These are phyloP conservation scores for Dendrobium chrysotoxum DNA, from an alignment of 106 monocot species.

Conservation along the genomic window DNA sequence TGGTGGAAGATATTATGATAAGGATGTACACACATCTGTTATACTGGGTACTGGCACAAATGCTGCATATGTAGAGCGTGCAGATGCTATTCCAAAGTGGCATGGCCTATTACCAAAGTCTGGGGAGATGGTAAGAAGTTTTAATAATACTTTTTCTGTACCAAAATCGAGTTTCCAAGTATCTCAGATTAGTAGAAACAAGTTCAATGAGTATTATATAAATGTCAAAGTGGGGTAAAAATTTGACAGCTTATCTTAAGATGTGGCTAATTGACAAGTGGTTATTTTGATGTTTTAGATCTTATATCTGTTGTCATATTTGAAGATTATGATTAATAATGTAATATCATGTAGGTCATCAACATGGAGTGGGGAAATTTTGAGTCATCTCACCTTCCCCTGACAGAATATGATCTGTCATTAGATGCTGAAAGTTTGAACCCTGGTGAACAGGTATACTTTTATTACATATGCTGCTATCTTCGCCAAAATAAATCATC, in stretches of 20 bases:
- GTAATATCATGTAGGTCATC: conserved; percentile 25
- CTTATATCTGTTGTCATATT: neutral
- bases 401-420: conserved; percentile 36
- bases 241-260: neutral
- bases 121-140: conserved; percentile 27
- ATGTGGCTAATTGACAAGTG: neutral
- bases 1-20: conserved; percentile 38
- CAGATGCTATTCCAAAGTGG: conserved; percentile 40
- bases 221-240: neutral
- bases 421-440: conserved; percentile 44
- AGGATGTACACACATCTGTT: conserved; percentile 33
- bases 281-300: neutral
- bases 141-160: neutral
- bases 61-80: conserved; percentile 39
- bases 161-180: neutral
- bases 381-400: conserved; percentile 33
- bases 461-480: neutral
- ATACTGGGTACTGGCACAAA: conserved; percentile 42
- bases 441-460: conserved; percentile 35
- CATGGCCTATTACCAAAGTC: conserved; percentile 21
- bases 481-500: neutral
- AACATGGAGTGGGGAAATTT: conserved; percentile 62
- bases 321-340: neutral
- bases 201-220: neutral
- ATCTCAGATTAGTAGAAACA: neutral